Evolutionary conservation across 192 early-diverging fungal species (phyloP).

Genomic region (Endogone sp.): DNA sequence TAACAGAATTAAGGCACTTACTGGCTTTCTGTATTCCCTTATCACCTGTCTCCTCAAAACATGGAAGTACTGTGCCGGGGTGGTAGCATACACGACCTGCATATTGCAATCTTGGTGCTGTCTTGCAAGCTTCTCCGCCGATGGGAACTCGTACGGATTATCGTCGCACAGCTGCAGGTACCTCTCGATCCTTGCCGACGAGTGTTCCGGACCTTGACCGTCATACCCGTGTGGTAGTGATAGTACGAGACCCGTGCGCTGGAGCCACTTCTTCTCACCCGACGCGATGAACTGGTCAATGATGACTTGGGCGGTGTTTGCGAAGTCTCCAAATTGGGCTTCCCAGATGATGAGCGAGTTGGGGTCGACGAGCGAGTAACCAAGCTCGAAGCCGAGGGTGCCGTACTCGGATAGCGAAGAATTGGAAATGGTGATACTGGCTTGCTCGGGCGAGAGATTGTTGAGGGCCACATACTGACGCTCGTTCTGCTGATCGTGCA

Average conservation of each 20-base stretch:
- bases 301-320: conserved; percentile 95
- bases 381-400: conserved; percentile 93
- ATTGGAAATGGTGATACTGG: conserved; percentile 87
- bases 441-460: conserved; percentile 85
- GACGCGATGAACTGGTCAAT: conserved; percentile 97
- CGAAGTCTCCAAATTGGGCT: conserved; percentile 98
- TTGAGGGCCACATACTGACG: conserved; percentile 78
- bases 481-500: conserved; percentile 94
- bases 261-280: conserved; percentile 98
- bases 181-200: conserved; percentile 91
- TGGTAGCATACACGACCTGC: conserved; percentile 95
- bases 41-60: conserved; percentile 91
- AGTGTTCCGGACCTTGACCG: conserved; percentile 98
- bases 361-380: conserved; percentile 93
- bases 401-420: conserved; percentile 96
- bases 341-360: conserved; percentile 96
- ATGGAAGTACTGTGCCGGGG: conserved; percentile 98
- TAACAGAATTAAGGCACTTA: conserved; percentile 39
- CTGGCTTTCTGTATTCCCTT: conserved; percentile 96
- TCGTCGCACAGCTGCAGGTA: conserved; percentile 96
- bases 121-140: conserved; percentile 74
- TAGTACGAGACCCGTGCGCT: conserved; percentile 91
- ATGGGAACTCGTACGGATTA: conserved; percentile 81
- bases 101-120: conserved; percentile 99
- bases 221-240: conserved; percentile 97